These are phyloP conservation scores for Ceratocystis papillata DNA, from an alignment of 2,329 filamentous ascomycete genomes.

Conservation along the genomic window DNA sequence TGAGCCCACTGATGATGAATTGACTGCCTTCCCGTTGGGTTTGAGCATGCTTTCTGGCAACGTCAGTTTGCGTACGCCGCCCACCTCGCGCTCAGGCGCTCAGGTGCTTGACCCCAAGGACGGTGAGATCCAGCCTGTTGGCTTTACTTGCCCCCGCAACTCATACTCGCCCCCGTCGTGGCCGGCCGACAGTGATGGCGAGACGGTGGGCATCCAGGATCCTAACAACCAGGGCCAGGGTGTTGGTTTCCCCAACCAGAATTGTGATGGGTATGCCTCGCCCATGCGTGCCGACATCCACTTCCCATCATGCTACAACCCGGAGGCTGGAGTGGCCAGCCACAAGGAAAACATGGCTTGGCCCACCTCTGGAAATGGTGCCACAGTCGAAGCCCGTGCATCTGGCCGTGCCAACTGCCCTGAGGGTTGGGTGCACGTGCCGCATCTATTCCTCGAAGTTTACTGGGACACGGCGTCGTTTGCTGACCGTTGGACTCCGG, in stretches of 20 bases:
- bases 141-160: constrained; percentile 52
- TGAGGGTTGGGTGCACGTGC: constrained; percentile 43
- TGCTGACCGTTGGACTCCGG: constrained; percentile 42
- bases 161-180: constrained; percentile 42
- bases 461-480: constrained; percentile 51
- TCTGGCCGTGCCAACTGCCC: constrained; percentile 45
- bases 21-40: constrained; percentile 58
- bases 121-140: constrained; percentile 43
- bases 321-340: constrained; percentile 46
- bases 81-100: constrained; percentile 39
- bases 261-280: constrained; percentile 53
- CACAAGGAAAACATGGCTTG: constrained; percentile 57
- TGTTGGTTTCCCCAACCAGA: constrained; percentile 57
- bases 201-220: constrained; percentile 44
- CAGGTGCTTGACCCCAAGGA: constrained; percentile 42
- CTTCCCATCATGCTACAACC: constrained; percentile 66
- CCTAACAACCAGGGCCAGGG: constrained; percentile 45
- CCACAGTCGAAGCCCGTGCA: constrained; percentile 30
- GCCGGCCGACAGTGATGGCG: constrained; percentile 45
- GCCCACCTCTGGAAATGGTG: constrained; percentile 37
- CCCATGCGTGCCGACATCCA: constrained; percentile 56
- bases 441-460: constrained; percentile 48
- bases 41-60: constrained; percentile 63
- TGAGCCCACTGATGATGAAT: constrained; percentile 51
- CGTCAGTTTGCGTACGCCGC: constrained; percentile 45